Evolutionary conservation across 805 yeast genomes (phyloP), one percentile per base, ranked within the genome.

Genomic region (Pichia exigua): DNA sequence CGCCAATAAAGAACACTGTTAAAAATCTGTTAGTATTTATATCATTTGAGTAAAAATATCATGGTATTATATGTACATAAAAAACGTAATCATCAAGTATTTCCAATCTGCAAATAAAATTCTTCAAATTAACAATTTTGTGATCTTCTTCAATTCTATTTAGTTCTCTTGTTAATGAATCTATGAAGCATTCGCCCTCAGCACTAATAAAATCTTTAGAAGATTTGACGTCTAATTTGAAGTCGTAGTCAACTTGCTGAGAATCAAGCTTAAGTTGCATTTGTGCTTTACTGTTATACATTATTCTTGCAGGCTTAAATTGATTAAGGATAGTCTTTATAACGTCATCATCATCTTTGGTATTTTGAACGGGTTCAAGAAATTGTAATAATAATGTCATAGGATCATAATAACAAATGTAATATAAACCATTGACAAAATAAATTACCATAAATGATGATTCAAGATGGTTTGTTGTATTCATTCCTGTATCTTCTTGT

Each of bases 131-230:
- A 8, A 18, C 22, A 5, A 32, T 21, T 6, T 21, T 21, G 21
- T 44, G 18, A 17, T 39, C 21, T 20, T 22, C 24, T 9, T 46
- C 22, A 5, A 38, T 21, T 6, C 24, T 20, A 1, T n/a, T 44
- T 4, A 49, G 15, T 20, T 55, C 57, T 10, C 35, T 18, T 7
- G 21, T 6, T 10, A 58, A 48, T 1, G 46, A 38, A 22, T 45
- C n/a, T 1, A 58, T 12, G 22, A 57, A 57, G 6, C 18, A 12
- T 9, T 46, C 39, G 6, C 60, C 60, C 21, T 51, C 53, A 18
- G n/a, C 20, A 1, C 39, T 42, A 18, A 47, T 49, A 39, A 59
- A 59, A 8, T 57, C 57, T 20, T 53, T 57, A 0, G 51, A 28
- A 2, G 61, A 24, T 38, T 52, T 55, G 1, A 54, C 48, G 12